phyloP scores from a whole-genome alignment of 1,139 yeast genomes.

The Suhomyces bolitotheri region DNA sequence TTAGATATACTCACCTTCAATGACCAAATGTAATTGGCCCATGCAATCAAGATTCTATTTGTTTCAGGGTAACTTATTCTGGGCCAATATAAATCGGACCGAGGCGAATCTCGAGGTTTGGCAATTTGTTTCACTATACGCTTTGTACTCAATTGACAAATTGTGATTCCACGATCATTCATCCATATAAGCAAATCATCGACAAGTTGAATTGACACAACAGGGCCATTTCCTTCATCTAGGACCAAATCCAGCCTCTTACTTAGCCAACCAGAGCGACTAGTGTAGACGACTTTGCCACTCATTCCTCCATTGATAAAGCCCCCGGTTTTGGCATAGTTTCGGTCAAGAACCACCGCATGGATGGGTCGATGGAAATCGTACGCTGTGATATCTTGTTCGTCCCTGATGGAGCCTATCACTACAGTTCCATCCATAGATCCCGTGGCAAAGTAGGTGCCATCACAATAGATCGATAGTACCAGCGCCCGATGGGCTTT shows the following conservation, averaged over 20 bases:
- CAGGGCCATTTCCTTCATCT: conserved; percentile 67
- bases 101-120: conserved; percentile 59
- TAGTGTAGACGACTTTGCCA: conserved; percentile 75
- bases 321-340: conserved; percentile 58
- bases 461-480: conserved; percentile 70
- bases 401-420: conserved; percentile 67
- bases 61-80: conserved; percentile 66
- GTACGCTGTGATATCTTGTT: conserved; percentile 65
- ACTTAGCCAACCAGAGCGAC: conserved; percentile 78
- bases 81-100: conserved; percentile 88
- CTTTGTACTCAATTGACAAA: conserved; percentile 52
- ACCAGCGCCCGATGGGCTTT: conserved; percentile 88
- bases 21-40: conserved; percentile 82
- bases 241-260: conserved; percentile 67
- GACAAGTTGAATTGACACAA: conserved; percentile 60
- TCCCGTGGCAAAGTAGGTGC: conserved; percentile 74
- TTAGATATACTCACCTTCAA: conserved; percentile 48
- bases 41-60: conserved; percentile 72
- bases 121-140: conserved; percentile 50
- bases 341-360: conserved; percentile 76
- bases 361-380: conserved; percentile 90
- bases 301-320: conserved; percentile 90
- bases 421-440: conserved; percentile 94
- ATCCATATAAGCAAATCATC: conserved; percentile 79
- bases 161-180: conserved; percentile 75